A percentile compares a stretch with the other conserved stretches of the same genome.
These are phyloP conservation scores for Crithidia acanthocephali DNA, from an alignment of 208 protist genomes.

Conservation along the genomic window DNA sequence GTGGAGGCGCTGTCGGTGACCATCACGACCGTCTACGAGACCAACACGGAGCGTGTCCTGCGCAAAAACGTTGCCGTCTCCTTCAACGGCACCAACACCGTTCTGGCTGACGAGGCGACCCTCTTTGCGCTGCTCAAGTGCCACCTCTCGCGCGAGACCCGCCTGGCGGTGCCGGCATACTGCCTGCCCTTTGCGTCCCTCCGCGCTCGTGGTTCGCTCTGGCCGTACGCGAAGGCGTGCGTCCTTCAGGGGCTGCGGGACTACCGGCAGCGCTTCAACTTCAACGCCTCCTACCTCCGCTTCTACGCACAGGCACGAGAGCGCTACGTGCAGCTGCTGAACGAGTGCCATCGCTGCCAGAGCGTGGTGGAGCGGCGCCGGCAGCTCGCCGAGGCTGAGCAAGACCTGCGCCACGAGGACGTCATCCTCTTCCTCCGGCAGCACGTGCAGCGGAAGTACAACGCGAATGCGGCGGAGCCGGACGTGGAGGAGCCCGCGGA, in stretches of 20 bases:
- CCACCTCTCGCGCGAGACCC: constrained; percentile 46
- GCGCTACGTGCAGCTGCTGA: constrained; percentile 72
- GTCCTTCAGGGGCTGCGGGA: constrained; percentile 62
- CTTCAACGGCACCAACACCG: constrained; percentile 38
- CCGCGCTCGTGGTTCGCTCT: constrained; percentile 47
- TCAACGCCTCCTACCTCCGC: constrained; percentile 70
- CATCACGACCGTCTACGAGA: constrained; percentile 58
- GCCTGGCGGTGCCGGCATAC: constrained; percentile 52
- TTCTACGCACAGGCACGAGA: constrained; percentile 66
- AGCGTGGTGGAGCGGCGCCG: constrained; percentile 46
- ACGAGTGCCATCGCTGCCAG: constrained; percentile 61
- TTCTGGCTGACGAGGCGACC: constrained; percentile 50
- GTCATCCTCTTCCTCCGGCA: constrained; percentile 71
- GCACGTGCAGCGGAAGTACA: constrained; percentile 53
- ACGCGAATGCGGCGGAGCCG: not conserved
- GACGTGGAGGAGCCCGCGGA: constrained; percentile 2
- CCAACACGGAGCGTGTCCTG: constrained; percentile 34
- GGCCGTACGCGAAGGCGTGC: constrained; percentile 59
- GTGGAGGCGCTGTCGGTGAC: constrained; percentile 44
- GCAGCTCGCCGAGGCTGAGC: constrained; percentile 67
- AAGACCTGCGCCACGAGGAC: constrained; percentile 75
- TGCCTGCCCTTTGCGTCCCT: constrained; percentile 59
- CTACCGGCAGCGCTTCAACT: constrained; percentile 70
- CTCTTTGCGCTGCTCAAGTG: constrained; percentile 57
- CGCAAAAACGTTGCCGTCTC: constrained; percentile 58